A percentile compares a stretch with the other conserved stretches of the same genome.
phyloP scores from a whole-genome alignment of 257 asterid species.

The Solanum megistacrolobum region DNA sequence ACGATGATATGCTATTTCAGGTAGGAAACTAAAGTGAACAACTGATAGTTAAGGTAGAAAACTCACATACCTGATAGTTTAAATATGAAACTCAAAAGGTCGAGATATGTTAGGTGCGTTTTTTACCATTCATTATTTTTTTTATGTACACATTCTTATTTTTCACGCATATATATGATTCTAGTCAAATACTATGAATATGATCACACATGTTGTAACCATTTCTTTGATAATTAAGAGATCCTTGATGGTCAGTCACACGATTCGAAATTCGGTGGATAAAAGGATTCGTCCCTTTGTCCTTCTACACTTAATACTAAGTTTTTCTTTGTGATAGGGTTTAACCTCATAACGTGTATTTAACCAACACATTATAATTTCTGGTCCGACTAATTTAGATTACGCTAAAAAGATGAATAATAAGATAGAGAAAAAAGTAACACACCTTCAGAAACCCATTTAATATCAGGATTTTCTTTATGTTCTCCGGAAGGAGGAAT shows the following conservation, averaged over 20 bases:
- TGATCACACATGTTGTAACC: not conserved
- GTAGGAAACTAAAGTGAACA: not conserved
- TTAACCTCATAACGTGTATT: rapidly evolving
- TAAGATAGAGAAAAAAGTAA: not conserved
- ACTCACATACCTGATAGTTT: no score
- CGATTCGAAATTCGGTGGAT: not conserved
- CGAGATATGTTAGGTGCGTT: rapidly evolving
- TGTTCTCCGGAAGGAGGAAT: conserved; percentile 25
- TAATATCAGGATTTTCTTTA: conserved; percentile 43
- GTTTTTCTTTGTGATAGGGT: not conserved
- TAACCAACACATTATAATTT: not conserved
- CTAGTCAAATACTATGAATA: not conserved
- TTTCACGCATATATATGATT: not conserved
- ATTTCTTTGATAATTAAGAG: not conserved
- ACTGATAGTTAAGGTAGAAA: no score
- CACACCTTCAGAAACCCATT: conserved; percentile 84
- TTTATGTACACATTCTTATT: not conserved
- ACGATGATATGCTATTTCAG: not conserved
- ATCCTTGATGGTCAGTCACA: not conserved
- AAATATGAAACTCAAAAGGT: no score
- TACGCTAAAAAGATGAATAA: rapidly evolving
- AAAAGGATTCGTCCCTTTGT: not conserved
- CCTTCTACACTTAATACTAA: not conserved
- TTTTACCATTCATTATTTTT: not conserved
- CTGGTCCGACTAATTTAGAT: rapidly evolving